phyloP scores from a whole-genome alignment of 1,284 basidiomycete species.

The Ganoderma leucocontextum region DNA sequence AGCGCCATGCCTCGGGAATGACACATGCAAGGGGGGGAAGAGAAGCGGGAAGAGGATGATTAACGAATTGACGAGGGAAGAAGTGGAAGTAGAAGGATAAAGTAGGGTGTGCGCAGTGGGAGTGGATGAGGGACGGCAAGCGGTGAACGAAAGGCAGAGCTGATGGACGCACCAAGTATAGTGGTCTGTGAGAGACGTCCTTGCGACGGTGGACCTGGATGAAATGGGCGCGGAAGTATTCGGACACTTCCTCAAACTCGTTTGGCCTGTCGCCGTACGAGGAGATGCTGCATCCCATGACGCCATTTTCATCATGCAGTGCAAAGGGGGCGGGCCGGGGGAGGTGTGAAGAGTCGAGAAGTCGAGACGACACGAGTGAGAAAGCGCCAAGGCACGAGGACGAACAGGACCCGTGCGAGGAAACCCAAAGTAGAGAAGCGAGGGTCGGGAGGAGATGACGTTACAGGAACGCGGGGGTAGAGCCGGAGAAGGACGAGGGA shows the following conservation, averaged over 20 bases:
- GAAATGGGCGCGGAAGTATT: slow-evolving; percentile 84
- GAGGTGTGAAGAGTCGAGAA: neutral
- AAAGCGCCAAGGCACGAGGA: neutral
- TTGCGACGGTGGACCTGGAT: slow-evolving; percentile 74
- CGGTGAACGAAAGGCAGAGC: neutral
- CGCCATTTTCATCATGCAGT: neutral
- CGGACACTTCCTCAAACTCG: slow-evolving; percentile 71
- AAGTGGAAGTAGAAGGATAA: slow-evolving; percentile 5
- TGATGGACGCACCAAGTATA: slow-evolving; percentile 65
- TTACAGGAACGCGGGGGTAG: neutral
- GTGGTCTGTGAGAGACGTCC: slow-evolving; percentile 62
- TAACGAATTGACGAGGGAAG: neutral
- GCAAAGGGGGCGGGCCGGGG: slow-evolving; percentile 3
- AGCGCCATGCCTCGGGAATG: neutral
- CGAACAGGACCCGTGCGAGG: neutral
- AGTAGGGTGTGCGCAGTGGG: slow-evolving; percentile 4
- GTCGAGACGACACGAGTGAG: neutral
- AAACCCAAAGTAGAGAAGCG: neutral
- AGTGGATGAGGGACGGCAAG: neutral
- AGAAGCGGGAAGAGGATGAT: neutral
- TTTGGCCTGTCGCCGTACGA: slow-evolving; percentile 81
- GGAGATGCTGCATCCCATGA: slow-evolving; percentile 62
- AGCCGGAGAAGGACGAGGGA: neutral
- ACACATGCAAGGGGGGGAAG: neutral
- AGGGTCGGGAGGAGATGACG: slow-evolving; percentile 1